Percentiles rank a stretch among this genome's conserved stretches.
Evolutionary conservation across 1,284 basidiomycete genomes (phyloP).

Genomic region (Marasmius tenuissimus): DNA sequence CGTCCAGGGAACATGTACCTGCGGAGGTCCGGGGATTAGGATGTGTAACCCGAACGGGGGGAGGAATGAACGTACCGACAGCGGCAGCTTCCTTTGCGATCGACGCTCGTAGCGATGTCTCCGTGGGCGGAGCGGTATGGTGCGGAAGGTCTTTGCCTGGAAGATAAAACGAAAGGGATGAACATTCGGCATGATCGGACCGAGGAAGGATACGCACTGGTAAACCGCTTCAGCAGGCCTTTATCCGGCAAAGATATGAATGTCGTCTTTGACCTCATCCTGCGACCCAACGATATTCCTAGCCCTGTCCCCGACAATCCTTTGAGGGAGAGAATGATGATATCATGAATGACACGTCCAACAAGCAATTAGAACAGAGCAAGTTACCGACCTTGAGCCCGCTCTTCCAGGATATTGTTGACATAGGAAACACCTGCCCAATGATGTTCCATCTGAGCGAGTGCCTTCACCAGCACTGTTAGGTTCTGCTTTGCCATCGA

Average conservation of each 20-base stretch:
- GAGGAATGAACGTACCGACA: slow-evolving; percentile 18
- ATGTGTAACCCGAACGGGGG: neutral
- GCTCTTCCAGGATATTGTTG: slow-evolving; percentile 24
- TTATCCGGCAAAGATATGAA: slow-evolving; percentile 39
- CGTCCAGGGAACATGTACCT: slow-evolving; percentile 27
- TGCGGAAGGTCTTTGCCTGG: slow-evolving; percentile 30
- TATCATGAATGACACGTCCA: neutral
- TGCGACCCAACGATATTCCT: slow-evolving; percentile 9
- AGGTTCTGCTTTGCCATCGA: slow-evolving; percentile 36
- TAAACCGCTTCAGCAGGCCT: slow-evolving; percentile 35
- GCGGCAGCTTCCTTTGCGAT: slow-evolving; percentile 27
- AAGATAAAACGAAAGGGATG: neutral
- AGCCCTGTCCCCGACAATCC: neutral
- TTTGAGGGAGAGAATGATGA: neutral
- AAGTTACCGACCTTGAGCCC: slow-evolving; percentile 19
- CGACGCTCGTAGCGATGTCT: slow-evolving; percentile 33
- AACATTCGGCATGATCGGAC: too few relatives aligned
- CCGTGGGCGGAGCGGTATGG: slow-evolving; percentile 34
- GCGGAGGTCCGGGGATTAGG: slow-evolving; percentile 11
- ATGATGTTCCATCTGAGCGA: slow-evolving; percentile 33
- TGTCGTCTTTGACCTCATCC: slow-evolving; percentile 10
- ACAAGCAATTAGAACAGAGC: slow-evolving; percentile 22
- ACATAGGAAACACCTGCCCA: slow-evolving; percentile 38
- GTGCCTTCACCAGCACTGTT: slow-evolving; percentile 28
- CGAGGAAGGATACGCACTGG: slow-evolving; percentile 13